Evolutionary conservation across 331 rosid genomes (phyloP).

Genomic region (Pyracantha coccinea): DNA sequence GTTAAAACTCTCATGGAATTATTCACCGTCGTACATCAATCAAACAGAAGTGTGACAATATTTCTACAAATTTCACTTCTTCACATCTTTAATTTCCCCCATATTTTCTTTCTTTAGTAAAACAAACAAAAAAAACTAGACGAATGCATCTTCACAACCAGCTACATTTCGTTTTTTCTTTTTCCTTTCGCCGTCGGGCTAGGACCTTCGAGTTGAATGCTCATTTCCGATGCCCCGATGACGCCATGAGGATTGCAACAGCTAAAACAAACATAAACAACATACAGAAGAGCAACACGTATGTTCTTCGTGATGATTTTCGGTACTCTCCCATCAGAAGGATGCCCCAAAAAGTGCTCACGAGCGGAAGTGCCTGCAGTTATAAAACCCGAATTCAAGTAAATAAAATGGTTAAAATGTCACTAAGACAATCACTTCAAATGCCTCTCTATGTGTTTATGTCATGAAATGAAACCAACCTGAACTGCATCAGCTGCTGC

Average conservation of each 20-base stretch:
- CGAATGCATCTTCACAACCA: background rate
- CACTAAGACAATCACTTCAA: too few species aligned
- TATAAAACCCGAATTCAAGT: background rate
- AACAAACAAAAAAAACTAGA: too few species aligned
- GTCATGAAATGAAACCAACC: constrained; percentile 31
- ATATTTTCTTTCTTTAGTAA: background rate
- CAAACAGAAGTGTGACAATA: background rate
- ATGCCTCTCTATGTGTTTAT: too few species aligned
- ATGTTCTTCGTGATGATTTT: constrained; percentile 68
- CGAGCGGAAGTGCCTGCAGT: constrained; percentile 89
- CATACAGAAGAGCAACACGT: constrained; percentile 52
- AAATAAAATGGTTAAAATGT: background rate
- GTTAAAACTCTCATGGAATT: background rate
- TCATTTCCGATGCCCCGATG: constrained; percentile 68
- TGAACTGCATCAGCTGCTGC: constrained; percentile 98
- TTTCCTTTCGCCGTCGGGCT: background rate
- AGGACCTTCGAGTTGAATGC: background rate
- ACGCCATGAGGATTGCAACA: constrained; percentile 67
- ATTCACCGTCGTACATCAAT: background rate
- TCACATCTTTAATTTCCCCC: background rate
- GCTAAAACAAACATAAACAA: constrained; percentile 73
- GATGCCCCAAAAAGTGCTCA: constrained; percentile 93
- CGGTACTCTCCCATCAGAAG: constrained; percentile 74
- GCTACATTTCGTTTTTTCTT: background rate
- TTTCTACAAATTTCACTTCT: background rate